phyloP scores from a whole-genome alignment of 83 land plant species.

The Thuja plicata region DNA sequence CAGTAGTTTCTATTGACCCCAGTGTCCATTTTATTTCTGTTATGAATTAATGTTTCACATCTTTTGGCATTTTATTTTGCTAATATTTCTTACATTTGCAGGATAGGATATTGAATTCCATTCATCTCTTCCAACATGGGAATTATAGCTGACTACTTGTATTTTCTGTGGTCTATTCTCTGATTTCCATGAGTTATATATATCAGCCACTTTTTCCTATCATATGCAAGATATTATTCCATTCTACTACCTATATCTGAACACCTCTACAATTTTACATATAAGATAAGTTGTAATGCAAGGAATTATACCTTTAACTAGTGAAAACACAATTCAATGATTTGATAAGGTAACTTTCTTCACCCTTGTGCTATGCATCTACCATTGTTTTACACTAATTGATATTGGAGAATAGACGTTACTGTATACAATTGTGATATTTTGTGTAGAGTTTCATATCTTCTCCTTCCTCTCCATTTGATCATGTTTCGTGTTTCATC shows the following conservation, averaged over 20 bases:
- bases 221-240: neutral
- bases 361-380: too few relatives aligned
- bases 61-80: neutral
- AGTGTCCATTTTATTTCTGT: too few relatives aligned
- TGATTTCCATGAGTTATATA: neutral
- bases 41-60: neutral
- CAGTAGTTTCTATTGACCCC: neutral
- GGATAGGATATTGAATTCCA: neutral
- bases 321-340: slow-evolving; percentile 28
- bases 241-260: neutral
- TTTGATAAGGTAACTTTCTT: slow-evolving; percentile 30
- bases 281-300: slow-evolving; percentile 21
- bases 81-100: neutral
- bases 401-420: too few relatives aligned
- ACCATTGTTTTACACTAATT: too few relatives aligned
- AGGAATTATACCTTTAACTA: slow-evolving; percentile 21
- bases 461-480: too few relatives aligned
- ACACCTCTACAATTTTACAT: slow-evolving; percentile 5
- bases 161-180: neutral
- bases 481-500: too few relatives aligned
- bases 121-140: neutral
- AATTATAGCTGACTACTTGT: neutral
- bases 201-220: neutral
- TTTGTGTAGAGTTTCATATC: too few relatives aligned
- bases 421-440: too few relatives aligned